Conservation (phyloP, 257 asterid species). For the Knoxia roxburghii region DNA sequence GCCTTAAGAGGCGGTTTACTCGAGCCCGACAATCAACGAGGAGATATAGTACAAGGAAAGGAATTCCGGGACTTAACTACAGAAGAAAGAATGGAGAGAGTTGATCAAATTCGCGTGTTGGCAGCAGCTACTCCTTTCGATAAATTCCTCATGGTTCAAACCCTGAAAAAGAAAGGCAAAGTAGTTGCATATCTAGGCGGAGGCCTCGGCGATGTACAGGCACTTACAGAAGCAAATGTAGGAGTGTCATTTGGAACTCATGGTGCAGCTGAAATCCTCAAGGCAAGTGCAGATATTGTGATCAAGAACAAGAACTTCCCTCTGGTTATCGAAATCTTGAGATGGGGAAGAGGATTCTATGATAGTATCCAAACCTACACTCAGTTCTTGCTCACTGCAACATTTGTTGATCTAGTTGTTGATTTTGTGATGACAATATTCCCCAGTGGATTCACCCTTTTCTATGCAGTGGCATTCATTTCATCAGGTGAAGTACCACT, state of each 20-base stretch:
- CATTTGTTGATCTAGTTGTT: slow-evolving; percentile 14
- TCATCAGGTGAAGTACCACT: slow-evolving; percentile 19
- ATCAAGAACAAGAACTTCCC: slow-evolving; percentile 8
- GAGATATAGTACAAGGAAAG: slow-evolving; percentile 12
- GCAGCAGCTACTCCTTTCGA: slow-evolving; percentile 23
- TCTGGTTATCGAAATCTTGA: slow-evolving; percentile 10
- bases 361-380: slow-evolving; percentile 14
- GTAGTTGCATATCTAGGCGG: slow-evolving; percentile 24
- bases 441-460: slow-evolving; percentile 4
- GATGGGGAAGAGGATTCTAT: slow-evolving; percentile 28
- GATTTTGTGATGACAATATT: slow-evolving; percentile 16
- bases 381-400: slow-evolving; percentile 23
- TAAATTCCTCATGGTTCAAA: slow-evolving; percentile 26
- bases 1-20: slow-evolving; percentile 19
- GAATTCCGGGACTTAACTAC: slow-evolving; percentile 13
- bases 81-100: slow-evolving; percentile 21
- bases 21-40: slow-evolving; percentile 1
- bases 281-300: slow-evolving; percentile 17
- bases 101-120: slow-evolving; percentile 16
- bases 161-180: slow-evolving; percentile 16
- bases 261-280: slow-evolving; percentile 15
- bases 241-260: slow-evolving; percentile 21
- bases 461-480: neutral
- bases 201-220: slow-evolving; percentile 20
- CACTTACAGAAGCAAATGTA: slow-evolving; percentile 21